Percentiles rank a stretch among this genome's conserved stretches.
phyloP scores from a whole-genome alignment of 2,329 filamentous ascomycete species.

The Diplodia mutila region DNA sequence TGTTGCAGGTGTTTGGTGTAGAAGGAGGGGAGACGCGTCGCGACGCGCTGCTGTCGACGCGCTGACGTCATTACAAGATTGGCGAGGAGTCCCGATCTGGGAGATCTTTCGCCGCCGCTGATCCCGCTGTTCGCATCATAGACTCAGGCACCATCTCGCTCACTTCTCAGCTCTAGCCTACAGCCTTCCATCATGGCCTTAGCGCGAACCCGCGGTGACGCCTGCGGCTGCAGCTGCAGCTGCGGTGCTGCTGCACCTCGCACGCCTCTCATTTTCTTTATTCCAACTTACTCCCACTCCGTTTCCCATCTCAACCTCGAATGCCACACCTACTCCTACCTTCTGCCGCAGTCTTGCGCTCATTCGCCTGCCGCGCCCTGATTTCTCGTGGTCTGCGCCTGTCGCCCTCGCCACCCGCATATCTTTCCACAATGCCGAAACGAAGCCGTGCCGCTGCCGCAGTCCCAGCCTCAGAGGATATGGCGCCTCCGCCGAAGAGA shows the following conservation, averaged over 20 bases:
- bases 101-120: slow-evolving; percentile 14
- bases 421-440: slow-evolving; percentile 20
- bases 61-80: slow-evolving; percentile 20
- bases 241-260: neutral
- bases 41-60: slow-evolving; percentile 20
- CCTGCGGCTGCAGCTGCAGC: neutral
- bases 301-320: neutral
- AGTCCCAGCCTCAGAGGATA: slow-evolving; percentile 5
- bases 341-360: neutral
- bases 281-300: neutral
- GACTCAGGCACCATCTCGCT: slow-evolving; percentile 7
- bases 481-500: slow-evolving; percentile 13
- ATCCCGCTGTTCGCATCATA: slow-evolving; percentile 20
- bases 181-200: slow-evolving; percentile 10
- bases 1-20: neutral
- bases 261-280: neutral
- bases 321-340: neutral
- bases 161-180: neutral
- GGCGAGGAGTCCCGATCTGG: slow-evolving; percentile 13
- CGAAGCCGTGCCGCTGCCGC: slow-evolving; percentile 11
- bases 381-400: neutral
- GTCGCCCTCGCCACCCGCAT: neutral
- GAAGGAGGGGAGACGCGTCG: slow-evolving; percentile 1
- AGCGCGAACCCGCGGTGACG: neutral
- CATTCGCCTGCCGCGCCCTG: neutral